Conservation (phyloP, 805 yeast genomes). For the Komagataella phaffii region DNA sequence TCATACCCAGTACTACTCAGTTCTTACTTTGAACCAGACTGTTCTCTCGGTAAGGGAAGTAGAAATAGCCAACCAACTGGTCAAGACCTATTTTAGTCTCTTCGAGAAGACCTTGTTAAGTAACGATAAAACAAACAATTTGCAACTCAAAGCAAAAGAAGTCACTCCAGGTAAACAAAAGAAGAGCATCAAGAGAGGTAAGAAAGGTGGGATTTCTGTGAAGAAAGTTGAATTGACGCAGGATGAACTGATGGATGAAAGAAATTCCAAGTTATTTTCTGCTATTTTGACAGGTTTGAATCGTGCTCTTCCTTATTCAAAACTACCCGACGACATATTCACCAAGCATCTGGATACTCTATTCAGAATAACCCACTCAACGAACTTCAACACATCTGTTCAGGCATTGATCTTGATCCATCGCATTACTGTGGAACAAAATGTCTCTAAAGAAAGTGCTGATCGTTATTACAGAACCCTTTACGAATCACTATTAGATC, state of each 20-base stretch:
- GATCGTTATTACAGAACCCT: slow-evolving; percentile 78
- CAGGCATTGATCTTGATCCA: slow-evolving; percentile 82
- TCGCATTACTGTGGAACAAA: slow-evolving; percentile 58
- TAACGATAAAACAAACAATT: slow-evolving; percentile 34
- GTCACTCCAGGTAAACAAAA: slow-evolving; percentile 48
- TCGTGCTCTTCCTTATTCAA: slow-evolving; percentile 89
- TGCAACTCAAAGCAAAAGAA: slow-evolving; percentile 23
- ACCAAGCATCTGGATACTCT: slow-evolving; percentile 71
- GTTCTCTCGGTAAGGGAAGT: slow-evolving; percentile 69
- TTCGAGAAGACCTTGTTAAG: slow-evolving; percentile 75
- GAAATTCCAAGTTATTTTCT: slow-evolving; percentile 70
- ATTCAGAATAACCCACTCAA: slow-evolving; percentile 83
- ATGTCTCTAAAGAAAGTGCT: slow-evolving; percentile 21
- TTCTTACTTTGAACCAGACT: slow-evolving; percentile 85
- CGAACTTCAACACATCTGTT: slow-evolving; percentile 86
- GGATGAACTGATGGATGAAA: slow-evolving; percentile 59
- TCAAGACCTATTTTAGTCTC: slow-evolving; percentile 73
- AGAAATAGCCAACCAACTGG: slow-evolving; percentile 69
- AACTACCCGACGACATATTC: slow-evolving; percentile 56
- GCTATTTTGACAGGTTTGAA: slow-evolving; percentile 91
- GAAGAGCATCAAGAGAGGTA: slow-evolving; percentile 68
- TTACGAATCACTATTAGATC: slow-evolving; percentile 81
- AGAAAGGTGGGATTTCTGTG: slow-evolving; percentile 78
- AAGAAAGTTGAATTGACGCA: slow-evolving; percentile 48
- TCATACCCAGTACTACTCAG: slow-evolving; percentile 79